Base-by-base conservation (phyloP, 1,284 basidiomycete genomes). In the Cutaneotrichosporon dermatis region DNA sequence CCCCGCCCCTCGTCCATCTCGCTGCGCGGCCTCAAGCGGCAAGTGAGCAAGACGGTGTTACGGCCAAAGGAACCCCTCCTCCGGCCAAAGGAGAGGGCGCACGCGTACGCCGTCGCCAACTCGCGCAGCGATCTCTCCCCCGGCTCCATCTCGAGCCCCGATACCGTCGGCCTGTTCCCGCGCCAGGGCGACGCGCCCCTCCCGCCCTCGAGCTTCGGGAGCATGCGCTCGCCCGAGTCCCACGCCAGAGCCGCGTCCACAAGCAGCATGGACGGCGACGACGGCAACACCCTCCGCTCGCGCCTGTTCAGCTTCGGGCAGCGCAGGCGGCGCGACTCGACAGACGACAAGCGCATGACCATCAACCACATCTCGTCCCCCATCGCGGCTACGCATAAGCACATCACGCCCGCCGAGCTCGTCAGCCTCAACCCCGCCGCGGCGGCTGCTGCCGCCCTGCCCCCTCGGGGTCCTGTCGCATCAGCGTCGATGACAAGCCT, bases 321-420 rank as follows among this genome's bases (percentile, higher is more conserved):
- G 37, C 53, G 60, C 37, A 40, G 45, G 13, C 48, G 39, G 35
- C 37, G 55, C 12, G 51, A 58, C 44, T 37, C 49, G 50, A 15
- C 25, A 15, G 39, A 51, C 40, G 62, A 64, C 12, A 33, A 48
- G 40, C 57, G 49, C n/a, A 54, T 54, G 43, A 57, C 59, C 1
- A 61, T 61, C 25, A 50, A 51, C 16, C 59, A 61, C 58, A 57
- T 64, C 16, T 57, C 55, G 13, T n/a, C 48, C 7, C 62, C 62
- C 8, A 53, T 64, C 15, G 54, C 55, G 10, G 56, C 62, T 6
- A 37, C 41, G 33, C 54, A 57, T 41, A 59, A 54, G 46, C 53
- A 56, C 44, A 46, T 62, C 35, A 50, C 54, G 5, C 51, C 57
- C 35, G 54, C 59, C 39, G 59, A 59, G 12, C 35, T 58, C 9